These are phyloP conservation scores for Poterioochromonas sp. DNA, from an alignment of 352 stramenopile species.

Conservation along the genomic window DNA sequence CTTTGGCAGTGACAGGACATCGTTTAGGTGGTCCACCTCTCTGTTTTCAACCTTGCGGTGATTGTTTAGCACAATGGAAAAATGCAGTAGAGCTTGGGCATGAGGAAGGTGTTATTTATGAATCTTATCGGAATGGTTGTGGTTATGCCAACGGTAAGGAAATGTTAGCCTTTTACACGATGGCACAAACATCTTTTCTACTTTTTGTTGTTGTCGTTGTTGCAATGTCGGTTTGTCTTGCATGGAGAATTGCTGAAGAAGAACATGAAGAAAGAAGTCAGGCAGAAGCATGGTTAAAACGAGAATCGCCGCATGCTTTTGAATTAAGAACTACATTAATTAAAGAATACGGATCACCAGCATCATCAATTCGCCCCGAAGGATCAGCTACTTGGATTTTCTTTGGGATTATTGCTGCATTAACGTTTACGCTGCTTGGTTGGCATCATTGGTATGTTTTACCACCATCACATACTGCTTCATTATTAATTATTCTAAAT, in stretches of 20 bases:
- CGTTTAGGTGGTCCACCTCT: slow-evolving; percentile 41
- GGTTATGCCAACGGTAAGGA: slow-evolving; percentile 44
- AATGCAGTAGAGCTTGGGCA: slow-evolving; percentile 24
- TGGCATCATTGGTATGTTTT: slow-evolving; percentile 44
- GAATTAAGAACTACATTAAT: slow-evolving; percentile 38
- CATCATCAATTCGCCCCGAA: slow-evolving; percentile 28
- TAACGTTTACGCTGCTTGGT: slow-evolving; percentile 40
- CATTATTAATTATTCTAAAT: slow-evolving; percentile 40
- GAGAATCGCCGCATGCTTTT: slow-evolving; percentile 33
- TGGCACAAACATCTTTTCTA: slow-evolving; percentile 41
- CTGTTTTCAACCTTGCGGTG: slow-evolving; percentile 36
- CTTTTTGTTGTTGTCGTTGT: slow-evolving; percentile 41
- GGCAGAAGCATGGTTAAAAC: slow-evolving; percentile 39
- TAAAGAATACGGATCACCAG: slow-evolving; percentile 36
- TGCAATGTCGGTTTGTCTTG: slow-evolving; percentile 39
- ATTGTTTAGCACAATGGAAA: slow-evolving; percentile 37
- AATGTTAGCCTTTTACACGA: slow-evolving; percentile 42
- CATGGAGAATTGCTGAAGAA: slow-evolving; percentile 41
- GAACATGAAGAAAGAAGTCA: slow-evolving; percentile 35
- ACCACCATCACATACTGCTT: slow-evolving; percentile 28
- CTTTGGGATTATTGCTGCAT: slow-evolving; percentile 40
- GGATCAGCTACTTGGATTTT: slow-evolving; percentile 36
- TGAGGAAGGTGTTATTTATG: background rate
- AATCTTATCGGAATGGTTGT: slow-evolving; percentile 35
- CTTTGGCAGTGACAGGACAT: slow-evolving; percentile 40